Evolutionary conservation across 495 filamentous ascomycete genomes (phyloP).

Genomic region (Aspergillus affinis): DNA sequence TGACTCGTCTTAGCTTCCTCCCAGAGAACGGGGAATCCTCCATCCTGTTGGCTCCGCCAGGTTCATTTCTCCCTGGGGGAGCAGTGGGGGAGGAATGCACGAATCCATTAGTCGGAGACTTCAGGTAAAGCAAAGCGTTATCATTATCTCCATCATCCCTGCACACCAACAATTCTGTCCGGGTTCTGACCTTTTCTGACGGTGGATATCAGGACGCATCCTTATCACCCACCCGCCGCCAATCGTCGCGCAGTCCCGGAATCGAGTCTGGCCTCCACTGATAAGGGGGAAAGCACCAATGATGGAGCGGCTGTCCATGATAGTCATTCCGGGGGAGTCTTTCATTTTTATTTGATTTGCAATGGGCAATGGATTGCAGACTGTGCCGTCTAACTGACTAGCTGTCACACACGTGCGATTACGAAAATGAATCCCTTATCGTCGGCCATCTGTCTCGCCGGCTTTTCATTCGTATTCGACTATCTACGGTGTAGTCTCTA

Average conservation of each 20-base stretch:
- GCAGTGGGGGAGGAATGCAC: neutral
- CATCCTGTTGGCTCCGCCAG: neutral
- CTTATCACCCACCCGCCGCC: neutral
- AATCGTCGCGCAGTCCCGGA: neutral
- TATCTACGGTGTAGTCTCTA: neutral
- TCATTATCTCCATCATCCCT: constrained; percentile 1
- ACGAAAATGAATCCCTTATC: constrained; percentile 8
- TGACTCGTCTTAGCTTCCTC: neutral
- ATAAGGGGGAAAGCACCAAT: neutral
- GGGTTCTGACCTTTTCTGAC: too few relatives aligned
- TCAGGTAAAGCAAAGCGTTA: constrained; percentile 9
- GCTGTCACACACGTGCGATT: neutral
- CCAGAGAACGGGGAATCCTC: neutral
- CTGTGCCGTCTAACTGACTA: too few relatives aligned
- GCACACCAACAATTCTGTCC: neutral
- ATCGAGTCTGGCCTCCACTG: neutral
- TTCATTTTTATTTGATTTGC: neutral
- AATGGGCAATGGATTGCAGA: neutral
- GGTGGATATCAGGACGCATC: neutral
- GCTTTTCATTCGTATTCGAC: constrained; percentile 1
- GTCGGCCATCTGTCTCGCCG: neutral
- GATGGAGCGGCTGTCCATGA: neutral
- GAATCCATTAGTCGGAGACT: constrained; percentile 10
- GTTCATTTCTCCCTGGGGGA: neutral
- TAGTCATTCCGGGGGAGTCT: neutral